Evolutionary conservation across 768 basidiomycete genomes (phyloP).

Genomic region (Nevesoporus exiguus): DNA sequence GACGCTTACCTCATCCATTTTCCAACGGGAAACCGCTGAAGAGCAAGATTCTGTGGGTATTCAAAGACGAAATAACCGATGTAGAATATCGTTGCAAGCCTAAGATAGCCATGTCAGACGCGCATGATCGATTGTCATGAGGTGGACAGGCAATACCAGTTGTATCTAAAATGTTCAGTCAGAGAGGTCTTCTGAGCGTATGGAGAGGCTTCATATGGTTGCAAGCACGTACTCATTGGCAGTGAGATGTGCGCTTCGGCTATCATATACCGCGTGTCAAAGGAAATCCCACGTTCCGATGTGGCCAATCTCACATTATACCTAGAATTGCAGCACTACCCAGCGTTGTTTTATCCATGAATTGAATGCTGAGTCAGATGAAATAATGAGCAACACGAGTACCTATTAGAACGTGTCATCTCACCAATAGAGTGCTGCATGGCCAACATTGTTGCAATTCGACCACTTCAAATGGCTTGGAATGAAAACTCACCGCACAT

Average conservation of each 20-base stretch:
- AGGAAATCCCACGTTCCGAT: not conserved
- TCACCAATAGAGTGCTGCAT: conserved; percentile 54
- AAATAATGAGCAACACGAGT: not conserved
- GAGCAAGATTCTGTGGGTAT: conserved; percentile 68
- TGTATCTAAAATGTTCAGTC: conserved; percentile 44
- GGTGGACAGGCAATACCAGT: conserved; percentile 43
- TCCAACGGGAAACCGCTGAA: conserved; percentile 72
- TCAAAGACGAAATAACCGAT: conserved; percentile 68
- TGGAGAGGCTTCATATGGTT: not conserved
- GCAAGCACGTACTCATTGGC: conserved; percentile 54
- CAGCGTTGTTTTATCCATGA: conserved; percentile 74
- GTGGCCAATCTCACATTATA: conserved; percentile 48
- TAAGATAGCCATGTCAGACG: conserved; percentile 20
- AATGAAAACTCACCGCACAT: conserved; percentile 58
- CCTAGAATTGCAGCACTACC: conserved; percentile 68
- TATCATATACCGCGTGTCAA: conserved; percentile 29
- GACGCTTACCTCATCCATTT: conserved; percentile 71
- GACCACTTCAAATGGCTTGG: not conserved
- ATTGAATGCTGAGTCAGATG: conserved; percentile 52
- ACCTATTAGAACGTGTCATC: not conserved
- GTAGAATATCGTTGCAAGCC: conserved; percentile 77
- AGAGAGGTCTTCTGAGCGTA: not conserved
- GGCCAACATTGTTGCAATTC: not conserved
- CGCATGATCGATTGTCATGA: not conserved
- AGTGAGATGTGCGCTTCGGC: conserved; percentile 57